Evolutionary conservation across 2,329 filamentous ascomycete species (phyloP), one percentile per base, ranked within the genome.

Genomic region (Cladosporium sp.): DNA sequence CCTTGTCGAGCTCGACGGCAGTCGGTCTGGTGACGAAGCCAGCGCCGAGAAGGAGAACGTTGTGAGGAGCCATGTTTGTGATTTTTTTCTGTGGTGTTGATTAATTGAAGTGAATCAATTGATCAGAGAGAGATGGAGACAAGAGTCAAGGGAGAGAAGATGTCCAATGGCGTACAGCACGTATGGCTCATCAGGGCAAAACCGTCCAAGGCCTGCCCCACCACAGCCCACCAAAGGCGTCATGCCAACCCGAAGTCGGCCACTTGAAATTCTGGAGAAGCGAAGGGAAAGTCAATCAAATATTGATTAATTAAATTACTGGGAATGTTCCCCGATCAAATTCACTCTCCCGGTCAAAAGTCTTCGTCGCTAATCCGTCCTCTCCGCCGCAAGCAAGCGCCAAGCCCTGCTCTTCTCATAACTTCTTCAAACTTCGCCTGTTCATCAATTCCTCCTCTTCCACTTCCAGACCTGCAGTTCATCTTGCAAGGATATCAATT

Each of bases 21-120:
- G 78, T 80, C n/a, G 79, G 79, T 50, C 73, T 69, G 29, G 78
- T 78, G 53, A 78, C 76, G 60, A 77, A 78, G 47, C 76, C 75
- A 52, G 73, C 69, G 50, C 76, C 76, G 36, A 78, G 71, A 57
- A 78, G 71, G 43, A 78, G 69, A 49, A 76, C 75, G 49, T 64
- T 68, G 39, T 52, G 30, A n/a, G 32, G 32, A 7, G 38, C 36
- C 45, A 48, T 48, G 27, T n/a, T 20, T 25, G 45, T 48, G 20
- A 13, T 8, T 13, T 11, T 16, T 30, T 32, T 46, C 9, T 25
- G 18, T 38, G n/a, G n/a, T n/a, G n/a, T 13, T 22, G 36, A 29
- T 20, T 43, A 20, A n/a, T 48, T 48, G 20, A 33, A 39, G 22
- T 39, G 45, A 33, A 40, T 25, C 19, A 27, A 25, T 25, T 29